Base-by-base conservation (phyloP, 805 yeast genomes). In the Pachysolen tannophilus region DNA sequence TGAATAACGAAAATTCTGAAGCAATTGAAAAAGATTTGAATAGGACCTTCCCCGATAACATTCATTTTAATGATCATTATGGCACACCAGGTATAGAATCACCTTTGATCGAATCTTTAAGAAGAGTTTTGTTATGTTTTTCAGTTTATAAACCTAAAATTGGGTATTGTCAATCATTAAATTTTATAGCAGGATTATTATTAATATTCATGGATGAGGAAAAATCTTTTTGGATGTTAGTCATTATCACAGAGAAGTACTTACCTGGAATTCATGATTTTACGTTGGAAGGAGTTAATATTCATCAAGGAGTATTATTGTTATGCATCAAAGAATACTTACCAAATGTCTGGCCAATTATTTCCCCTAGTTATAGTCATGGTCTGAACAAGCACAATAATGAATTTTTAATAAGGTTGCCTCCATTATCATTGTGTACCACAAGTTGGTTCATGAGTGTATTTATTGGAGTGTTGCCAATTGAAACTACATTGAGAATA, bases 391-490 rank as follows among this genome's bases (percentile, higher is more conserved):
- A 31, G 9, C 16, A 50, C 21, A 57, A 57, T 27, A 68, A 63
- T 47, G 67, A 70, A 49, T 78, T 84, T 41, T 65, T 90, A 21
- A 67, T 75, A 11, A 79, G 82, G 45, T 60, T 88, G 29, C 97
- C 98, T 1, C 95, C 97, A 2, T 72, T 92, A 4, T 83, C 96
- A 1, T 66, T 92, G 30, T 92, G 94, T 45, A 92, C 97, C 1
- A 90, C 96, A 0, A 78, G 95, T 36, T 92, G 98, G 98, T 92
- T 92, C 52, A 90, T 92, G 97, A 83, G 96, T 48, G 73, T 85
- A n/a, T 92, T 83, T 58, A 86, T 92, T 24, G 95, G 95, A 0
- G 76, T 81, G 1, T 58, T 92, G 18, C 98, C 98, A 0, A 75
- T 86, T 16, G 97, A 92, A 50, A 74, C 94, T 0, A 81, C 86